These are phyloP conservation scores for Oryza brachyantha DNA, from an alignment of 176 grass and related monocot genomes.

Conservation along the genomic window DNA sequence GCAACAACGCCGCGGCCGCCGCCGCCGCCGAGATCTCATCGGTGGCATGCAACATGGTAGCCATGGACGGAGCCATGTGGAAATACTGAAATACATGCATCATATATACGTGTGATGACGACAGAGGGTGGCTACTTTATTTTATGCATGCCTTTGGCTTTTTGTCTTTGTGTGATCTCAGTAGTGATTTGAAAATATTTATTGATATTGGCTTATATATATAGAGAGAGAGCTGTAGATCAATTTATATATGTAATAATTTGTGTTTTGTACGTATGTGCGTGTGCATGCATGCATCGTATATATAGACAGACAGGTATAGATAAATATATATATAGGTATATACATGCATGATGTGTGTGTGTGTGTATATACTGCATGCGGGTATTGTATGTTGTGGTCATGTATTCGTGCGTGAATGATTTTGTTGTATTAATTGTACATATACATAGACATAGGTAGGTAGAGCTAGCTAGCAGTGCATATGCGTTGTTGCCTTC, in stretches of 20 bases:
- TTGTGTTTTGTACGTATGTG: background rate
- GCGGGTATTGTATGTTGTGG: too few relatives aligned
- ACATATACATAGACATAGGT: too few relatives aligned
- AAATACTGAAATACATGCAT: background rate
- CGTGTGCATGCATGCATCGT: background rate
- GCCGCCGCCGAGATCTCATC: conserved; percentile 15
- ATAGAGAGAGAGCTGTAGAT: background rate
- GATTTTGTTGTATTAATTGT: background rate
- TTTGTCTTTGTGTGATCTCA: background rate
- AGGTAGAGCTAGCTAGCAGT: background rate
- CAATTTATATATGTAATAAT: background rate
- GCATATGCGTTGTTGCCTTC: too few relatives aligned
- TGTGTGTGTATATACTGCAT: too few relatives aligned
- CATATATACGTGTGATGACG: background rate
- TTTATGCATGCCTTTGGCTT: background rate
- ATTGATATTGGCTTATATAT: background rate
- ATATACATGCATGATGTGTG: background rate
- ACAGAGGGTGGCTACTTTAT: background rate
- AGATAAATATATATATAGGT: background rate
- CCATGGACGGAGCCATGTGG: conserved; percentile 14
- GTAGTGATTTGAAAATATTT: background rate
- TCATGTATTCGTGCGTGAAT: background rate
- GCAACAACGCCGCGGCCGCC: background rate
- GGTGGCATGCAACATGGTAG: background rate
- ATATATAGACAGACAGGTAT: background rate